Base-by-base conservation (phyloP, 2,329 filamentous ascomycete genomes). In the Penicillium janthinellum region DNA sequence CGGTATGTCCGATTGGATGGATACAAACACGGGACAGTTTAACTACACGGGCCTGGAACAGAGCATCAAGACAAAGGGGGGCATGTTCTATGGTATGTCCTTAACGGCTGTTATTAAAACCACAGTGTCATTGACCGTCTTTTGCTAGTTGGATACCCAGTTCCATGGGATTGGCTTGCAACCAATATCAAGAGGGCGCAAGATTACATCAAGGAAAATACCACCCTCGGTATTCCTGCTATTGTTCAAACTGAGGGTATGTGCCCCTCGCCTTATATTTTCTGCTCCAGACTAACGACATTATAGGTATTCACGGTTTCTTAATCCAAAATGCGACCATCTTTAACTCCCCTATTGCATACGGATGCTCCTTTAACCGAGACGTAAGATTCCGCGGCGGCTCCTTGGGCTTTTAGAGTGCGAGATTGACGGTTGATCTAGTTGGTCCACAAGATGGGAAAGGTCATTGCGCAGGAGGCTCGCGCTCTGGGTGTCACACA, bases 291-390 rank as follows among this genome's bases (percentile, higher is more conserved):
- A n/a, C 12, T 15, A 25, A 54, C 15, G 3, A 20, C 17, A 10
- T n/a, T 37, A 2, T 34, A 71, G 70, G 70, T 39, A 88, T 92
- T 47, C 89, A 92, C 67, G 90, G 89, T 1, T 87, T 91, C 65
- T 78, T 91, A 35, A 83, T 88, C 47, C 83, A 84, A 8, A 91
- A 91, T 71, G 89, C 88, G 2, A 92, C 90, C 1, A 90, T 92
- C 60, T 92, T 91, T 79, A 92, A 91, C 75, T 90, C 87, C 1
- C 89, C 90, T 0, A 91, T 92, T 65, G 89, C 80, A 8, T 85
- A 89, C 55, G 89, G 85, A 15, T 90, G 88, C 68, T 88, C 88
- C 0, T 92, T 87, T 78, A 90, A 92, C 70, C 83, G 84, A 0
- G 80, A 81, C 37, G 75, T 77, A 22, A 38, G 50, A 14, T 7